phyloP scores from a whole-genome alignment of 495 filamentous ascomycete species.

The Chaetomidium leptoderma region DNA sequence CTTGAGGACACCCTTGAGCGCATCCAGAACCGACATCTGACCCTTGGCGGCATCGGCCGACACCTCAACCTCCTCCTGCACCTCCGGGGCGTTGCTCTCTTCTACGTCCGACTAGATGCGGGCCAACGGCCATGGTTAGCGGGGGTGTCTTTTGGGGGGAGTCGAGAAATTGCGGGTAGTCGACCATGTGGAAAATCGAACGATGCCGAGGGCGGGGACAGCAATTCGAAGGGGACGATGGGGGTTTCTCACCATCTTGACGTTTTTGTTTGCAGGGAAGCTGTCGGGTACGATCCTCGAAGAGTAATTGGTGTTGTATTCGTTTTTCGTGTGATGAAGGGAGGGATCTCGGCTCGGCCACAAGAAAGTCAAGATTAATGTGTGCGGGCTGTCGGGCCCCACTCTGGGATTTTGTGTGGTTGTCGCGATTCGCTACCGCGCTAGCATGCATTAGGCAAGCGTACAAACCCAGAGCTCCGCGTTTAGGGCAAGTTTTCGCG shows the following conservation, averaged over 20 bases:
- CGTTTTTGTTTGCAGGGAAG: constrained; percentile 34
- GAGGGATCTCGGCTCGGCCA: constrained; percentile 4
- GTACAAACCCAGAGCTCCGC: constrained; percentile 1
- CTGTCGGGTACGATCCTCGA: constrained; percentile 53
- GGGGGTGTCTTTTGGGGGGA: constrained; percentile 8
- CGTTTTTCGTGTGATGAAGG: constrained; percentile 18
- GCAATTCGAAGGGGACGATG: neutral
- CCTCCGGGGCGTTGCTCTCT: constrained; percentile 75
- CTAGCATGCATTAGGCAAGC: constrained; percentile 4
- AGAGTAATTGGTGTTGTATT: constrained; percentile 35
- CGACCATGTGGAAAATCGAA: neutral
- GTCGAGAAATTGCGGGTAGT: neutral
- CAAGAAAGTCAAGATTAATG: constrained; percentile 26
- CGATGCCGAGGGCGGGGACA: neutral
- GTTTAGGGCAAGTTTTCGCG: constrained; percentile 29
- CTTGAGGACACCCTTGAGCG: constrained; percentile 95
- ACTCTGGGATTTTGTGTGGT: constrained; percentile 22
- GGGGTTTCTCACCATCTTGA: constrained; percentile 53
- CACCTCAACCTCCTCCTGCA: constrained; percentile 87
- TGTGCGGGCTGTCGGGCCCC: constrained; percentile 25
- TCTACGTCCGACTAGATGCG: constrained; percentile 56
- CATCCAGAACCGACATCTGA: constrained; percentile 96
- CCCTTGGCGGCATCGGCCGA: constrained; percentile 78
- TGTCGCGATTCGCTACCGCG: neutral
- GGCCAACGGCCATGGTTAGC: constrained; percentile 22